Base-by-base conservation (phyloP, 192 early-diverging fungal species). In the Coemansia sp. region DNA sequence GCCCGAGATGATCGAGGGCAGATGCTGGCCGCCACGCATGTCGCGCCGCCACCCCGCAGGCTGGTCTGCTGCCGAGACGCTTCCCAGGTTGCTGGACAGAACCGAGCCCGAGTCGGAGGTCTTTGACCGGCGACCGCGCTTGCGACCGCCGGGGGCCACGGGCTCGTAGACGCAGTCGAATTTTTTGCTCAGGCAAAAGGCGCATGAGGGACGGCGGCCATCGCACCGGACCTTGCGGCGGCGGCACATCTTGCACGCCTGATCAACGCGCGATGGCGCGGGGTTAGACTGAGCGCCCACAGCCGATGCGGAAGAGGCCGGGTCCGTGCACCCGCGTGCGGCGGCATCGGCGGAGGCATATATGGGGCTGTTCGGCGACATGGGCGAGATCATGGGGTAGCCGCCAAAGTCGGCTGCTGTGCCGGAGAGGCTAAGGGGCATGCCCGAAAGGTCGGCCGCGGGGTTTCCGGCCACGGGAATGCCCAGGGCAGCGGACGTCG, bases 181-280 rank as follows among this genome's bases (percentile, higher is more conserved):
- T 11, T 42, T 47, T 58, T 78, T 74, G 55, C 59, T 60, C 10
- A 23, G 36, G 65, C 82, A 83, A 60, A 79, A 79, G 16, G 55
- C 46, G 58, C 82, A 83, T 34, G 67, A 32, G 4, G 82, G 82
- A 16, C 75, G 68, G 48, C 10, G 47, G 16, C 82, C 82, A 53
- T 83, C 74, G 59, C 82, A 83, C 24, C 72, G 72, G 35, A 83
- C 82, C 48, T 83, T 83, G 67, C 77, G 76, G 16, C 77, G 75
- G 23, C 82, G 82, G 49, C 82, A 83, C 70, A 75, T 75, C 36
- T 72, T 75, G 64, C 82, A 83, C 20, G 82, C 82, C 62, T 72
- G 78, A 57, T 72, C 70, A 46, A 81, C 58, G 45, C 78, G 73
- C 25, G 69, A 54, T 18, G 62, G 55, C 3, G 59, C n/a, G 7